These are phyloP conservation scores for Psophocarpus tetragonolobus DNA, from an alignment of 306 rosid genomes.

Conservation along the genomic window DNA sequence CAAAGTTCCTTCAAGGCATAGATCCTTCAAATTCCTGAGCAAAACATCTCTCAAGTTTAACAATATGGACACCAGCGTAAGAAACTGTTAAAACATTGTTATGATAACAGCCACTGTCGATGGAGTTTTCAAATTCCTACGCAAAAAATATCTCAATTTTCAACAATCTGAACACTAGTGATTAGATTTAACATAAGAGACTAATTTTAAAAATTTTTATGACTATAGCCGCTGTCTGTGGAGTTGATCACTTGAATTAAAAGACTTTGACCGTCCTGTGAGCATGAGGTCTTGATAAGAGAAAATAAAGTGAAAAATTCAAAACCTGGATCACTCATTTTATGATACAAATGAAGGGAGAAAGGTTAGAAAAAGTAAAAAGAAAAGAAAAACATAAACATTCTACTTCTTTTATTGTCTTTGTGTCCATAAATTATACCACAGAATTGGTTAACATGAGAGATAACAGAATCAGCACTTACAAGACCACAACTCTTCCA, in stretches of 20 bases:
- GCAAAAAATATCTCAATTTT: neutral
- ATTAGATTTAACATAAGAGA: too few relatives aligned
- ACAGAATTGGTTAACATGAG: neutral
- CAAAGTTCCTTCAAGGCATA: conserved; percentile 81
- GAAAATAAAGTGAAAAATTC: neutral
- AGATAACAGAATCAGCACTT: conserved; percentile 43
- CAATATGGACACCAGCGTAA: neutral
- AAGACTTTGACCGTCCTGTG: neutral
- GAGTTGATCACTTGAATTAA: neutral
- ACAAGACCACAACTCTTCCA: conserved; percentile 72
- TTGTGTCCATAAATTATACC: conserved; percentile 2
- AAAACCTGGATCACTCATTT: neutral
- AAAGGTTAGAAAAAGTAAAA: neutral
- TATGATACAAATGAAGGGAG: neutral
- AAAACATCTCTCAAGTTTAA: conserved; percentile 9
- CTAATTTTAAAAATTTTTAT: neutral
- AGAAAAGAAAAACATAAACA: neutral
- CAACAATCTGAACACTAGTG: conserved; percentile 9
- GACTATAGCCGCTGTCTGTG: neutral
- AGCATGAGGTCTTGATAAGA: neutral
- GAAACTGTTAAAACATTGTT: neutral
- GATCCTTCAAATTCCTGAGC: conserved; percentile 75
- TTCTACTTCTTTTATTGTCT: neutral
- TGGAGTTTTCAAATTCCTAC: conserved; percentile 61
- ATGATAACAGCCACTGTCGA: neutral